Evolutionary conservation across 2,329 filamentous ascomycete genomes (phyloP).

Genomic region (Phaeophleospora eucalypticola): DNA sequence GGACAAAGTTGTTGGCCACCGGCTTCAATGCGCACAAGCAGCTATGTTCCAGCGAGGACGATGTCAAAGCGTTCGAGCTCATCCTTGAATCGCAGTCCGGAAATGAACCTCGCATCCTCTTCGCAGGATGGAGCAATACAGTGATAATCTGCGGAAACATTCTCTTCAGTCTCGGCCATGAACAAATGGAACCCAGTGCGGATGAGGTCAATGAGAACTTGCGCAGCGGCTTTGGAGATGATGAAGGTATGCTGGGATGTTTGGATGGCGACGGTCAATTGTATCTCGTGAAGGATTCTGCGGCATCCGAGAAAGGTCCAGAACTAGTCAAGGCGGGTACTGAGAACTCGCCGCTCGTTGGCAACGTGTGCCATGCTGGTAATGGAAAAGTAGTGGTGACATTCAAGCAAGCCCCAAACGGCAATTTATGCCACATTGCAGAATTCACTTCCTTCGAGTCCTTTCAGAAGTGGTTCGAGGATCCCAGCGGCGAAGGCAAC

Average conservation of each 20-base stretch:
- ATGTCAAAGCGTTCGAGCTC: conserved; percentile 16
- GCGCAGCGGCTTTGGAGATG: conserved; percentile 27
- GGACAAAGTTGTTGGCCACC: conserved; percentile 15
- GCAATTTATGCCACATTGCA: conserved; percentile 23
- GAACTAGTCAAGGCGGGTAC: conserved; percentile 6
- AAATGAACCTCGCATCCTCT: conserved; percentile 19
- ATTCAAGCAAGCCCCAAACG: conserved; percentile 26
- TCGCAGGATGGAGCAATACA: conserved; percentile 33
- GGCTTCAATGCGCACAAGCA: conserved; percentile 33
- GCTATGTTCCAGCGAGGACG: conserved; percentile 15
- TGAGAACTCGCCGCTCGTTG: conserved; percentile 20
- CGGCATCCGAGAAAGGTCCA: not conserved
- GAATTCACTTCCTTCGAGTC: conserved; percentile 27
- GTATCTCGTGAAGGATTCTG: conserved; percentile 12
- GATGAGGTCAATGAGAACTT: conserved; percentile 3
- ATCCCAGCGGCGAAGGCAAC: conserved; percentile 21
- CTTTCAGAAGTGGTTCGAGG: conserved; percentile 27
- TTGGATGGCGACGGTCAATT: conserved; percentile 25
- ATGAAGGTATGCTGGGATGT: conserved; percentile 30
- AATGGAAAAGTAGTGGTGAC: conserved; percentile 29
- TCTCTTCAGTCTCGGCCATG: conserved; percentile 15
- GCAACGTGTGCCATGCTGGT: conserved; percentile 25
- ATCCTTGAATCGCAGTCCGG: conserved; percentile 1
- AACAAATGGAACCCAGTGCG: conserved; percentile 14
- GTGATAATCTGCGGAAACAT: conserved; percentile 13